phyloP scores from a whole-genome alignment of 2,329 filamentous ascomycete species.

The Diplocarpon rosae region DNA sequence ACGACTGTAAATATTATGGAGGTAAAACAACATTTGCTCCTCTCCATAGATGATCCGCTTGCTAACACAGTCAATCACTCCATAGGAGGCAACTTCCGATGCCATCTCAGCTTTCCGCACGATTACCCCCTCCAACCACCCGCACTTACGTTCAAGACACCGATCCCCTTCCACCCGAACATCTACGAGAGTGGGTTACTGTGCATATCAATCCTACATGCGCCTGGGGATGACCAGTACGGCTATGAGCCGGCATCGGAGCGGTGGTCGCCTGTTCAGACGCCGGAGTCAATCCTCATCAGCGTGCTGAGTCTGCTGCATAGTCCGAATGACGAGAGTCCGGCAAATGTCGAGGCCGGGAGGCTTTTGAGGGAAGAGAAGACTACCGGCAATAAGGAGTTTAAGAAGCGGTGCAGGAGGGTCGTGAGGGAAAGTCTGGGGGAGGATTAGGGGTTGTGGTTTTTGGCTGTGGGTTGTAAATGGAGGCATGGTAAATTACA shows the following conservation, averaged over 20 bases:
- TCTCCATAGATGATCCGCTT: conserved; percentile 51
- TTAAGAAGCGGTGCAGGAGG: conserved; percentile 64
- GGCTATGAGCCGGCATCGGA: conserved; percentile 87
- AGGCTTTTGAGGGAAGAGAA: conserved; percentile 74
- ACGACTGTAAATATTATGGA: conserved; percentile 72
- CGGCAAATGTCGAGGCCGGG: conserved; percentile 90
- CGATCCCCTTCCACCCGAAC: conserved; percentile 87
- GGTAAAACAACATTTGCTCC: conserved; percentile 37
- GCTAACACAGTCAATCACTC: background rate
- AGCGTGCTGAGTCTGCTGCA: conserved; percentile 88
- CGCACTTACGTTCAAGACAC: conserved; percentile 73
- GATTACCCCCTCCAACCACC: conserved; percentile 85
- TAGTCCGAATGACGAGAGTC: conserved; percentile 88
- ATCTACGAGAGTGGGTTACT: conserved; percentile 81
- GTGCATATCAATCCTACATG: conserved; percentile 95
- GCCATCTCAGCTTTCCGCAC: conserved; percentile 68
- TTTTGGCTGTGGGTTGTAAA: background rate
- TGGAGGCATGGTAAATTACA: no score
- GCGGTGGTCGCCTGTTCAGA: conserved; percentile 91
- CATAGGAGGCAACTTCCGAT: conserved; percentile 83
- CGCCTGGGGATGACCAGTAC: conserved; percentile 85
- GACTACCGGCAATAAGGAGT: conserved; percentile 48
- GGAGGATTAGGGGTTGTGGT: conserved; percentile 40
- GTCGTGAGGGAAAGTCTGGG: conserved; percentile 76
- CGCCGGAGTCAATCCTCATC: conserved; percentile 85